These are phyloP conservation scores for Podaxis sp. DNA, from an alignment of 768 basidiomycete species.

Conservation along the genomic window DNA sequence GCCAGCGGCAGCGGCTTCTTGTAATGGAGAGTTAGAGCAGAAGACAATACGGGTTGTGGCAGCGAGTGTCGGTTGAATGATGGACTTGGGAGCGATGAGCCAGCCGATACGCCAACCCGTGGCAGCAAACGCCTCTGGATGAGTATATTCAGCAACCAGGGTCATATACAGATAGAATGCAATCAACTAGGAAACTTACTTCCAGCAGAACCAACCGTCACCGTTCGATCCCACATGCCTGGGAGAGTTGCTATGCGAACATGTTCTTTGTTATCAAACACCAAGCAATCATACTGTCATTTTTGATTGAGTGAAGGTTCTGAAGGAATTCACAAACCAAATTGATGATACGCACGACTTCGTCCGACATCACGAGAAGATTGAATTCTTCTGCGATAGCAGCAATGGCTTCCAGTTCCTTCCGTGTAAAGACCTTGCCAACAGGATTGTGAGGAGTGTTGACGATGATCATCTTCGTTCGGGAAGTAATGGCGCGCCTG, in stretches of 20 bases:
- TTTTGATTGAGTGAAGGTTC: slow-evolving; percentile 7
- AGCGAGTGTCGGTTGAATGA: slow-evolving; percentile 83
- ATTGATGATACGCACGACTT: slow-evolving; percentile 66
- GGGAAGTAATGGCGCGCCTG: slow-evolving; percentile 79
- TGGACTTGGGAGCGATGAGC: slow-evolving; percentile 82
- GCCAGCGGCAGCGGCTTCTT: slow-evolving; percentile 90
- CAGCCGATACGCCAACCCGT: slow-evolving; percentile 98
- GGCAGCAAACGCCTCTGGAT: slow-evolving; percentile 87
- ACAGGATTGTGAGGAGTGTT: slow-evolving; percentile 98
- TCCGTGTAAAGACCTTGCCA: slow-evolving; percentile 90
- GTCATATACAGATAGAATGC: background rate
- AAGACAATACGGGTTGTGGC: slow-evolving; percentile 94
- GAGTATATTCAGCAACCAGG: background rate
- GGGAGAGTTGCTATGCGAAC: slow-evolving; percentile 91
- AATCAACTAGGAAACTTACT: slow-evolving; percentile 44
- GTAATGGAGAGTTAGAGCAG: slow-evolving; percentile 90
- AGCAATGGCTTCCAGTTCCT: slow-evolving; percentile 84
- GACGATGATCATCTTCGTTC: slow-evolving; percentile 91
- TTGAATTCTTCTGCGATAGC: slow-evolving; percentile 88
- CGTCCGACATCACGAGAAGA: slow-evolving; percentile 89
- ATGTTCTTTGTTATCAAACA: slow-evolving; percentile 86
- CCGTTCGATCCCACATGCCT: slow-evolving; percentile 97
- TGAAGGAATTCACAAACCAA: background rate
- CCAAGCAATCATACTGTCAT: slow-evolving; percentile 84
- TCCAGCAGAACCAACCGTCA: slow-evolving; percentile 94